Evolutionary conservation across 2,329 filamentous ascomycete species (phyloP).

Genomic region (Dactylellina drechsleri): DNA sequence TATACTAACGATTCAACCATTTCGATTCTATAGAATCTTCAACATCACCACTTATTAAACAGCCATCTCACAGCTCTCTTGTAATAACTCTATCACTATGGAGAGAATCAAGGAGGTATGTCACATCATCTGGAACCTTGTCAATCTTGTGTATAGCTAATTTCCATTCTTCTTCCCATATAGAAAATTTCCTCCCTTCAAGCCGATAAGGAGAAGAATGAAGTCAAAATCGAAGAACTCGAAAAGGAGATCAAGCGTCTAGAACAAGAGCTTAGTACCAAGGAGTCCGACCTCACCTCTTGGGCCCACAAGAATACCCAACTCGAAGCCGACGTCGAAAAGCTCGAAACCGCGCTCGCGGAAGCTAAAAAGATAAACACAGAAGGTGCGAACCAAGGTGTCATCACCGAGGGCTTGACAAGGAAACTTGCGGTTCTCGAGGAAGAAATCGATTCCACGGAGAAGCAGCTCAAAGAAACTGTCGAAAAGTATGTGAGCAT

Average conservation of each 20-base stretch:
- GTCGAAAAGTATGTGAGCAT: slow-evolving; percentile 85
- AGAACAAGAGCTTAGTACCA: slow-evolving; percentile 93
- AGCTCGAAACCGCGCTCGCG: slow-evolving; percentile 83
- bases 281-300: slow-evolving; percentile 98
- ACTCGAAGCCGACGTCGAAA: slow-evolving; percentile 90
- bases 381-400: slow-evolving; percentile 82
- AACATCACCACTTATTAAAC: too few species aligned
- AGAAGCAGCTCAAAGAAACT: slow-evolving; percentile 94
- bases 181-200: slow-evolving; percentile 84
- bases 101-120: slow-evolving; percentile 60
- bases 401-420: slow-evolving; percentile 90
- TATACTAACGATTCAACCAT: neutral
- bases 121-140: neutral
- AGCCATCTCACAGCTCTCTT: too few species aligned
- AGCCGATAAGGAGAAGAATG: slow-evolving; percentile 69
- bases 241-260: slow-evolving; percentile 87
- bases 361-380: slow-evolving; percentile 87
- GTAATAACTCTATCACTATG: slow-evolving; percentile 33
- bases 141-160: too few species aligned
- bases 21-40: too few species aligned
- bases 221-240: slow-evolving; percentile 73
- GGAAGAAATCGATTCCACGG: slow-evolving; percentile 95
- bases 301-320: slow-evolving; percentile 94
- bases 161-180: slow-evolving; percentile 64
- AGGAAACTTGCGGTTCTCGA: slow-evolving; percentile 94